These are phyloP conservation scores for Venturia oleaginea DNA, from an alignment of 2,329 filamentous ascomycete species.

Conservation along the genomic window DNA sequence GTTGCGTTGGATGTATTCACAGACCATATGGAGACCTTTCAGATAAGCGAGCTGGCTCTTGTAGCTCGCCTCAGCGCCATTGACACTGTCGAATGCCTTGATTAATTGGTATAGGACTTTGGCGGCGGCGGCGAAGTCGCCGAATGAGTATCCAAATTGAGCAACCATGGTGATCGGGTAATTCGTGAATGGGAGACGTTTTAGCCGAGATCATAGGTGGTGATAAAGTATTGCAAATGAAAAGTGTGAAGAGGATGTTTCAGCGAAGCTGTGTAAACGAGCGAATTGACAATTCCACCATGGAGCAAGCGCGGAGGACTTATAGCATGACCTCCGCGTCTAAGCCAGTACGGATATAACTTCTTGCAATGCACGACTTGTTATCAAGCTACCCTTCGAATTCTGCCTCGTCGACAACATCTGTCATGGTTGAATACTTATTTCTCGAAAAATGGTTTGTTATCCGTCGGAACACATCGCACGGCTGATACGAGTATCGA, in stretches of 20 bases:
- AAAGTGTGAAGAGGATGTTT: no score
- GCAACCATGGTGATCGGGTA: neutral
- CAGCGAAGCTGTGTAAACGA: no score
- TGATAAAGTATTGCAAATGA: no score
- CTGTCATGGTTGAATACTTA: neutral
- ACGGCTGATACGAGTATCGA: neutral
- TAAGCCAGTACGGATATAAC: neutral
- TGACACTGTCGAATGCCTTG: neutral
- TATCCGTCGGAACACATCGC: neutral
- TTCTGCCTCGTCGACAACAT: neutral
- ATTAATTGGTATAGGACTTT: neutral
- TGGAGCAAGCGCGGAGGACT: neutral
- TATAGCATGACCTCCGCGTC: neutral
- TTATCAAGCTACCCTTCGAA: neutral
- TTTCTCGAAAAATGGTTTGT: neutral
- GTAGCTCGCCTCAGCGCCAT: neutral
- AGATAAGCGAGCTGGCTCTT: neutral
- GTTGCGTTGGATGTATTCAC: neutral
- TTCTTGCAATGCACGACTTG: neutral
- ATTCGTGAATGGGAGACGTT: no score
- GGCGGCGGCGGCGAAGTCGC: neutral
- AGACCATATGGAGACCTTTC: neutral
- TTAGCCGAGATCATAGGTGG: no score
- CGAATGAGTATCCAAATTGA: neutral
- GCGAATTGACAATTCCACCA: no score